A percentile compares a stretch with the other conserved stretches of the same genome.
Evolutionary conservation across 2,329 filamentous ascomycete species (phyloP).

Genomic region (Lojkania enalia): DNA sequence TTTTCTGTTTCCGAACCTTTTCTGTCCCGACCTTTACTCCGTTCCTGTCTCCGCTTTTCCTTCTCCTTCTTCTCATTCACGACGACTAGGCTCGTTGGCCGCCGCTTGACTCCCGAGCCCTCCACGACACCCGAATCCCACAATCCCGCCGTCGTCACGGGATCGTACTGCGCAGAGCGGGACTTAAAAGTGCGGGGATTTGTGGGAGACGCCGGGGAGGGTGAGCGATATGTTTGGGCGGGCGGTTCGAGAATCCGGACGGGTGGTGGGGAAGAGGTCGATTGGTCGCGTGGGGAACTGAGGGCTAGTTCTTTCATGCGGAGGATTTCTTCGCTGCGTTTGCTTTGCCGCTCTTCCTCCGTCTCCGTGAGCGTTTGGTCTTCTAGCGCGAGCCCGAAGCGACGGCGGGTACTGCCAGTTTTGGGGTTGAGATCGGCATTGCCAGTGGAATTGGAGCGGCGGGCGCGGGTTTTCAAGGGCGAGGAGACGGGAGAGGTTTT

Average conservation of each 20-base stretch:
- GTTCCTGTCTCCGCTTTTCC: constrained; percentile 31
- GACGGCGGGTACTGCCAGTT: constrained; percentile 33
- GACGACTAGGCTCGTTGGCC: constrained; percentile 40
- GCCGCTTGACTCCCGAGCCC: constrained; percentile 28
- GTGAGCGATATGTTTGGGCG: constrained; percentile 12
- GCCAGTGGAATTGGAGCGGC: constrained; percentile 41
- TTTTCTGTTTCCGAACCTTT: neutral
- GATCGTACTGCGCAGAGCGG: constrained; percentile 38
- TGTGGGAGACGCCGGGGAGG: constrained; percentile 12
- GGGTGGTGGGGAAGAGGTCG: constrained; percentile 13
- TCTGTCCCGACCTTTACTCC: constrained; percentile 30
- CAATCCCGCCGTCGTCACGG: constrained; percentile 38
- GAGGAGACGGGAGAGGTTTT: constrained; percentile 23
- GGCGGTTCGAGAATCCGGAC: constrained; percentile 22
- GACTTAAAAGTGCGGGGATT: constrained; percentile 28
- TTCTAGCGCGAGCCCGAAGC: constrained; percentile 32
- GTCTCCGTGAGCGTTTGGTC: constrained; percentile 33
- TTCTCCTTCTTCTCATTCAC: constrained; percentile 38
- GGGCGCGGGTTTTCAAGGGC: constrained; percentile 31
- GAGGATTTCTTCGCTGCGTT: constrained; percentile 35
- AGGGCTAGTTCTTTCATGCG: constrained; percentile 37
- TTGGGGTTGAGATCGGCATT: constrained; percentile 30
- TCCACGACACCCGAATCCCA: constrained; percentile 42
- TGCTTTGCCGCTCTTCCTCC: constrained; percentile 38
- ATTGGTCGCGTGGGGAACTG: constrained; percentile 1